phyloP scores from a whole-genome alignment of 1,139 yeast species.

The Diutina catenulata region DNA sequence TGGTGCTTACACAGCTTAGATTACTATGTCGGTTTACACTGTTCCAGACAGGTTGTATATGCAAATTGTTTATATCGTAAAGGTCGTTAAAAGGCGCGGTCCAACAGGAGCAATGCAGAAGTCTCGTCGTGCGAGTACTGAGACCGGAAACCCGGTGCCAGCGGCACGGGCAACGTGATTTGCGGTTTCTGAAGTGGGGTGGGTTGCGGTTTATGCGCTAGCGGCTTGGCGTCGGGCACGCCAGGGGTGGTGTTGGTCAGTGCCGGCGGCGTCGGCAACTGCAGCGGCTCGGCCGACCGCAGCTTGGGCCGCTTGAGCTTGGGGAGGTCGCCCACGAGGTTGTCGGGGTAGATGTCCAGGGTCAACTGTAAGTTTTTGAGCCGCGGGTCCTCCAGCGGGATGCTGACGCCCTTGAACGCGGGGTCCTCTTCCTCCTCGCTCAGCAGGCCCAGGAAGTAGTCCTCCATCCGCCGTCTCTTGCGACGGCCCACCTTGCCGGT shows the following conservation, averaged over 20 bases:
- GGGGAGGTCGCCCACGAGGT: background rate
- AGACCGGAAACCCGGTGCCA: slow-evolving; percentile 3
- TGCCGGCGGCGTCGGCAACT: background rate
- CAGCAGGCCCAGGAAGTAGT: background rate
- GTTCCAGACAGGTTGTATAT: no score
- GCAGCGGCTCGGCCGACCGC: background rate
- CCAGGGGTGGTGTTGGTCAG: background rate
- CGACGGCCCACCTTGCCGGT: background rate
- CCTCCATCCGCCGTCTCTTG: slow-evolving; percentile 1
- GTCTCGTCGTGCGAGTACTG: background rate
- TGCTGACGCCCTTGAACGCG: background rate
- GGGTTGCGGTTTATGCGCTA: background rate
- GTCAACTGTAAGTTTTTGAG: background rate
- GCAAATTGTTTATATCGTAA: no score
- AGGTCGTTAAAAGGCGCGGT: background rate
- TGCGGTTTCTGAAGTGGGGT: background rate
- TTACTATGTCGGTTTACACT: no score
- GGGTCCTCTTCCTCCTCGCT: background rate
- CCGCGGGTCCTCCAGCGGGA: background rate
- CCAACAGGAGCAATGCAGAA: background rate
- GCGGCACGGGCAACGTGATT: background rate
- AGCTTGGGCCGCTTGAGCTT: background rate
- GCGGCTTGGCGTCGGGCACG: background rate
- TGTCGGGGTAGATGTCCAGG: background rate
- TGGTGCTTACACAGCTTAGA: no score